phyloP scores from a whole-genome alignment of 164 flowering plant genomes.

The Litsea cubeba region DNA sequence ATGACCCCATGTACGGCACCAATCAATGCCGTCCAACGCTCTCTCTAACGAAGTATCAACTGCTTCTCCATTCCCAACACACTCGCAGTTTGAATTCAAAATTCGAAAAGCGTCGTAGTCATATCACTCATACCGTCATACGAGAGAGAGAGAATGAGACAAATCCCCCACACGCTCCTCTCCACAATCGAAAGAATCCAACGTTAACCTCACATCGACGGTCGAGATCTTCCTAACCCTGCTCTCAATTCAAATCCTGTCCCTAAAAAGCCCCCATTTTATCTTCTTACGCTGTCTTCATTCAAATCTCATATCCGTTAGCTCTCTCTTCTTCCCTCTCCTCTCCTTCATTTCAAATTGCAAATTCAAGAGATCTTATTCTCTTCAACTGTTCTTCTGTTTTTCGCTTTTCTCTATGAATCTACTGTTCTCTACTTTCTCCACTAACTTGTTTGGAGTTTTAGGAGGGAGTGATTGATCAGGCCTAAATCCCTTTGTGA shows the following conservation, averaged over 20 bases:
- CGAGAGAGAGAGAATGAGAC: background rate
- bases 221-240: background rate
- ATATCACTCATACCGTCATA: too few relatives aligned
- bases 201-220: background rate
- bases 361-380: background rate
- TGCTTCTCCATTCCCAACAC: too few relatives aligned
- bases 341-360: background rate
- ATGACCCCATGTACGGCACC: background rate
- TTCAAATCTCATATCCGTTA: background rate
- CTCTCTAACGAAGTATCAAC: too few relatives aligned
- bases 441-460: too few relatives aligned
- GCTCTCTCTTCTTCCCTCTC: background rate
- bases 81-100: too few relatives aligned
- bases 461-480: background rate
- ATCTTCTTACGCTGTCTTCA: background rate
- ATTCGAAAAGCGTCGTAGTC: background rate
- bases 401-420: background rate
- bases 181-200: background rate
- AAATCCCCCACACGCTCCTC: background rate
- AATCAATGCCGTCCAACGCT: background rate
- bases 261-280: background rate
- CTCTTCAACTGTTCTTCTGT: background rate
- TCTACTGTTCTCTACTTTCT: background rate
- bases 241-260: slow-evolving; percentile 1
- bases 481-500: background rate